A percentile compares a stretch with the other conserved stretches of the same genome.
Conservation (phyloP, 2,329 filamentous ascomycete genomes). For the Epichloe brachyelytri region DNA sequence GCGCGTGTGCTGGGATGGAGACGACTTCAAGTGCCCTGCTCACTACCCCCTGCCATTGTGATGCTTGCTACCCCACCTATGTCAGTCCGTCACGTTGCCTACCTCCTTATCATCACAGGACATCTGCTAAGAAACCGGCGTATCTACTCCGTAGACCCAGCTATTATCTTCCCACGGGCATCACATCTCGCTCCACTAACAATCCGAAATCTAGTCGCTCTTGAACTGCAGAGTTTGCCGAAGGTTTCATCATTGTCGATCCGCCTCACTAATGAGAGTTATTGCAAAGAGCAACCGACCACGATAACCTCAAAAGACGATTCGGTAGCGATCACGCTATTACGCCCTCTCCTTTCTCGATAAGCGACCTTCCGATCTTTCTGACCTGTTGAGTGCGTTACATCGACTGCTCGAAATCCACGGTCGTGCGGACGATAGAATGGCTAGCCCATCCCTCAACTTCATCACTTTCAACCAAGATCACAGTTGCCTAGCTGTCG, state of each 20-base stretch:
- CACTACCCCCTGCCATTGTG: too few relatives aligned
- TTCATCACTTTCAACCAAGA: conserved; percentile 99
- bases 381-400: not conserved
- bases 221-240: not conserved
- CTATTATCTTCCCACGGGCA: not conserved
- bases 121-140: not conserved
- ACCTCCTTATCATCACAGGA: not conserved
- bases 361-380: not conserved
- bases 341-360: not conserved
- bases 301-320: not conserved
- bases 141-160: too few relatives aligned
- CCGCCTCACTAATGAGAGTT: not conserved
- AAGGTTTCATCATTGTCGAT: not conserved
- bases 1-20: not conserved
- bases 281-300: not conserved
- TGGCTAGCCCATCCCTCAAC: conserved; percentile 69
- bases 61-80: not conserved
- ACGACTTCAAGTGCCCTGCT: not conserved
- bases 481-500: conserved; percentile 91
- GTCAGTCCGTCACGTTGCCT: not conserved
- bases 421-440: conserved; percentile 21
- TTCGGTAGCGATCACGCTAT: not conserved
- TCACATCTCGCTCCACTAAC: not conserved
- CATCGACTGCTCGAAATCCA: not conserved
- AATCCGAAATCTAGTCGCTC: not conserved